Evolutionary conservation across 495 filamentous ascomycete genomes (phyloP).

Genomic region (Neurospora hispaniola): DNA sequence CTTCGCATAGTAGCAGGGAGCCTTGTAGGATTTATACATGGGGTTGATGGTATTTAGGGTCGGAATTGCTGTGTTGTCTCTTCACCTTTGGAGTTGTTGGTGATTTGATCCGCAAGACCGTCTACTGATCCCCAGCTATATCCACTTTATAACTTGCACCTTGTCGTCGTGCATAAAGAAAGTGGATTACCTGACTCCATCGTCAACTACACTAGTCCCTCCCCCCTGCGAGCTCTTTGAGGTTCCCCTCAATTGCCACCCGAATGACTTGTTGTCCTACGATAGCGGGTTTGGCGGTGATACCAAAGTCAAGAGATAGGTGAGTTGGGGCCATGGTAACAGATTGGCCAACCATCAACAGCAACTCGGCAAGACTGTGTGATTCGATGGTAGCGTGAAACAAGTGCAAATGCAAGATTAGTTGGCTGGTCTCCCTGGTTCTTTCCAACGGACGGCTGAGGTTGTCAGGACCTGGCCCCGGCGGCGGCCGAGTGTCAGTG

Average conservation of each 20-base stretch:
- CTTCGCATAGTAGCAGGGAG: background rate
- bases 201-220: background rate
- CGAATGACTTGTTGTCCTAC: background rate
- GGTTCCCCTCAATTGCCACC: background rate
- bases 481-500: background rate
- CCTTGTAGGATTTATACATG: background rate
- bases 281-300: background rate
- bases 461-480: background rate
- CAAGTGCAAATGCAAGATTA: background rate
- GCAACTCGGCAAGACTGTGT: background rate
- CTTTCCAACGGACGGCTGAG: too few species aligned
- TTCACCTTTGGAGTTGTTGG: background rate
- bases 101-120: background rate
- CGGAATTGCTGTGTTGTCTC: background rate
- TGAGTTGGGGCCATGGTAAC: background rate
- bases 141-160: background rate
- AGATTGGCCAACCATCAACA: background rate
- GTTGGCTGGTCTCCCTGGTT: background rate
- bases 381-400: background rate
- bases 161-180: background rate
- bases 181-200: background rate
- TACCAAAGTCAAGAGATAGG: background rate
- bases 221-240: background rate
- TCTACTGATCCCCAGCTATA: background rate
- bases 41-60: background rate